These are phyloP conservation scores for Tolypocladium ophioglossoides DNA, from an alignment of 2,329 filamentous ascomycete species.

Conservation along the genomic window DNA sequence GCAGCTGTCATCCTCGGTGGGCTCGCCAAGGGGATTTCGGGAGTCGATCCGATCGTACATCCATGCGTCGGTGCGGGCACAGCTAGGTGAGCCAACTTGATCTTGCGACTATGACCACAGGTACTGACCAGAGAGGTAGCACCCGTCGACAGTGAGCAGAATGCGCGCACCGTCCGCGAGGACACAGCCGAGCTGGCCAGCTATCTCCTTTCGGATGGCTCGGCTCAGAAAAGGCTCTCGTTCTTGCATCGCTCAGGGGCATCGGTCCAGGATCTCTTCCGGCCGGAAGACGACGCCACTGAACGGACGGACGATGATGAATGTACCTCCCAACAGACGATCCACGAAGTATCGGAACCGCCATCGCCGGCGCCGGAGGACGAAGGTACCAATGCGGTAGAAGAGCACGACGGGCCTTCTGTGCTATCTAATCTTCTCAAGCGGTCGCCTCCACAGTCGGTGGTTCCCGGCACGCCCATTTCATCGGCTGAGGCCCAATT, in stretches of 20 bases:
- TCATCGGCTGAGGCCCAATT: not conserved
- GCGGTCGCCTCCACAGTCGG: slow-evolving; percentile 33
- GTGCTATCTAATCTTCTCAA: slow-evolving; percentile 39
- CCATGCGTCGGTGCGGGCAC: slow-evolving; percentile 51
- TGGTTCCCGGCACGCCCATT: slow-evolving; percentile 5
- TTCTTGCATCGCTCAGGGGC: slow-evolving; percentile 31
- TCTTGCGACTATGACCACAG: not conserved
- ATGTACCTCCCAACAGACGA: slow-evolving; percentile 37
- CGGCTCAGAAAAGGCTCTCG: slow-evolving; percentile 30
- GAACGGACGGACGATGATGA: slow-evolving; percentile 12
- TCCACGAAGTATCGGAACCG: slow-evolving; percentile 49
- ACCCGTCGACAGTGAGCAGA: slow-evolving; percentile 57
- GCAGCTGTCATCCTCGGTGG: slow-evolving; percentile 28
- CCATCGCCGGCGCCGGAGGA: slow-evolving; percentile 16
- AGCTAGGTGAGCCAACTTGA: slow-evolving; percentile 35
- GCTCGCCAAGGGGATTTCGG: slow-evolving; percentile 31
- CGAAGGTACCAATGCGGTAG: slow-evolving; percentile 4
- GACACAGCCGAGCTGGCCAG: slow-evolving; percentile 81
- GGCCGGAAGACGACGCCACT: slow-evolving; percentile 11
- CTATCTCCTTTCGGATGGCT: slow-evolving; percentile 62
- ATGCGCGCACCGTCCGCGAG: slow-evolving; percentile 70
- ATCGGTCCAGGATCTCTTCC: slow-evolving; percentile 17
- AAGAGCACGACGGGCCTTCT: slow-evolving; percentile 22
- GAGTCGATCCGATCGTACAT: slow-evolving; percentile 65
- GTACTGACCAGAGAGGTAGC: slow-evolving; percentile 20